Evolutionary conservation across 2,329 filamentous ascomycete species (phyloP).

Genomic region (Verruconis gallopava): DNA sequence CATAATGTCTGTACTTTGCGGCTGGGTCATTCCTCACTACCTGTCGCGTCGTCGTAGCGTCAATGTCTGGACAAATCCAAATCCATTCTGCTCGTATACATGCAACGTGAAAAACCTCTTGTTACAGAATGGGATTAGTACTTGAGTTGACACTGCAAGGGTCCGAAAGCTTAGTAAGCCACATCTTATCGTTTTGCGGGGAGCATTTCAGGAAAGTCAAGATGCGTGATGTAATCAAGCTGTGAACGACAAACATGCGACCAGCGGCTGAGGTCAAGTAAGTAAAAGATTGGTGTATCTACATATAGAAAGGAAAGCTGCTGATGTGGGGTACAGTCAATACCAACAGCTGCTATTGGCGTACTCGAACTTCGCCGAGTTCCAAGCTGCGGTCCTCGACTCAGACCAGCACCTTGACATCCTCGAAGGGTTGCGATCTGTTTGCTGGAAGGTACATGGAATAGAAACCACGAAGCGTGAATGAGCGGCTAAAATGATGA

Average conservation of each 20-base stretch:
- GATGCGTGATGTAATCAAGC: not conserved
- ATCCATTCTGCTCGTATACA: no score
- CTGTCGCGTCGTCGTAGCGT: no score
- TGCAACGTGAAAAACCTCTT: no score
- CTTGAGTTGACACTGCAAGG: no score
- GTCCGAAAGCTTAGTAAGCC: no score
- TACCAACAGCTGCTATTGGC: constrained; percentile 1
- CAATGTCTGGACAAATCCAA: no score
- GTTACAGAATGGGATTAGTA: no score
- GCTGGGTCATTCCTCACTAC: no score
- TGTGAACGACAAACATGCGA: not conserved
- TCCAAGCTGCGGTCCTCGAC: constrained; percentile 4
- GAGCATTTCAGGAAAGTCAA: no score
- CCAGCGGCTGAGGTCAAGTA: not conserved
- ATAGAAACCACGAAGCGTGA: constrained; percentile 5
- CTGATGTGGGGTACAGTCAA: not conserved
- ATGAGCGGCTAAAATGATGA: not conserved
- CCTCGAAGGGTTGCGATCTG: constrained; percentile 55
- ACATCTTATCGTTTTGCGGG: no score
- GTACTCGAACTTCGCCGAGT: constrained; percentile 3
- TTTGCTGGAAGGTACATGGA: constrained; percentile 71
- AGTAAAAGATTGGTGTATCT: no score
- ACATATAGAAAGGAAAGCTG: not conserved
- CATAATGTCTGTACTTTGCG: no score
- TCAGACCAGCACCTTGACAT: constrained; percentile 2